A percentile compares a stretch with the other conserved stretches of the same genome.
phyloP scores from a whole-genome alignment of 2,329 filamentous ascomycete species.

The Ophiostoma fasciatum region DNA sequence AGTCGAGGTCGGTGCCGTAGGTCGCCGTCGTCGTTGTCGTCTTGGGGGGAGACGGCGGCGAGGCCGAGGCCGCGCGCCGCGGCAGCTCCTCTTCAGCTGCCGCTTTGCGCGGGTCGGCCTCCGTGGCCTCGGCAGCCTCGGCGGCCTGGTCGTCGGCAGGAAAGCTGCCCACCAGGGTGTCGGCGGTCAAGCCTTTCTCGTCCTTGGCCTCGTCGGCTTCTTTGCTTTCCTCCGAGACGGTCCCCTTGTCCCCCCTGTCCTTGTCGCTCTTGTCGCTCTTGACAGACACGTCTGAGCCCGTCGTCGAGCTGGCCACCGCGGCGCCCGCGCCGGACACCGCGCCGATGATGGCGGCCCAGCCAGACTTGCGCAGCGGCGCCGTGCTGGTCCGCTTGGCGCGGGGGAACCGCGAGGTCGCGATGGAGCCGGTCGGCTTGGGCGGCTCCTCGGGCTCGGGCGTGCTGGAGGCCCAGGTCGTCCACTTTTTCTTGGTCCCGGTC shows the following conservation, averaged over 20 bases:
- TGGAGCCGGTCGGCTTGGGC: neutral
- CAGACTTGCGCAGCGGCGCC: constrained; percentile 16
- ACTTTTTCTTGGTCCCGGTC: too few relatives aligned
- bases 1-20: constrained; percentile 47
- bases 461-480: too few relatives aligned
- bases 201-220: constrained; percentile 9
- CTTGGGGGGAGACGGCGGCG: constrained; percentile 33
- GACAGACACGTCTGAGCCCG: too few relatives aligned
- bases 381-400: constrained; percentile 16
- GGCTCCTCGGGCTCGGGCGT: neutral
- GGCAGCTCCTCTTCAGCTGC: neutral
- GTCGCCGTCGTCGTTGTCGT: neutral
- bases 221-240: neutral
- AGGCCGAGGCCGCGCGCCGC: constrained; percentile 28
- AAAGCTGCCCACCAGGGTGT: constrained; percentile 2
- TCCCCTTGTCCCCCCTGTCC: neutral
- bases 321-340: constrained; percentile 28
- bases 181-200: constrained; percentile 5
- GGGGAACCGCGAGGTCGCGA: constrained; percentile 5
- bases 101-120: neutral
- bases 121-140: constrained; percentile 1
- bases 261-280: too few relatives aligned
- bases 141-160: constrained; percentile 1
- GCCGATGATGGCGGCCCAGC: constrained; percentile 38
- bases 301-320: constrained; percentile 10